Conservation (phyloP, 1,139 yeast species). For the Geotrichum fermentans region DNA sequence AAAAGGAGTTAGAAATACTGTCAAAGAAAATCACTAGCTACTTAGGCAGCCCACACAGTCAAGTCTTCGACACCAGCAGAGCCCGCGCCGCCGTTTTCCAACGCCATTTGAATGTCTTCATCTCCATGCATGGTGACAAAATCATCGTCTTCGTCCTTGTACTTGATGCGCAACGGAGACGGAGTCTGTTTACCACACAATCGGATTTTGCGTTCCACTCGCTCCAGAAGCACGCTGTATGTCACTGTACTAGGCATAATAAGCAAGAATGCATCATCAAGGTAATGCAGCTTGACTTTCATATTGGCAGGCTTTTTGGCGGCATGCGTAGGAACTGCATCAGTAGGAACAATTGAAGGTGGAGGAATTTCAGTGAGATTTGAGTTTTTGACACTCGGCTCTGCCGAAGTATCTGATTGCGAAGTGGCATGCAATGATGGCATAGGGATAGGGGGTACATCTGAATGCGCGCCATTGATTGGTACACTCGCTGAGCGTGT, state of each 20-base stretch:
- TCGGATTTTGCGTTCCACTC: constrained; percentile 45
- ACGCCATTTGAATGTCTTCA: constrained; percentile 55
- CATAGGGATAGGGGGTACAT: constrained; percentile 10
- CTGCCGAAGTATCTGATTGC: not conserved
- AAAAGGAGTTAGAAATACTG: not conserved
- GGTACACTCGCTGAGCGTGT: constrained; percentile 18
- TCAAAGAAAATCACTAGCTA: not conserved
- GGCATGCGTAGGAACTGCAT: not conserved
- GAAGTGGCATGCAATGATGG: constrained; percentile 2
- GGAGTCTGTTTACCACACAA: constrained; percentile 40
- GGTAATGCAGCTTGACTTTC: constrained; percentile 49
- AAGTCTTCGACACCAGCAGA: not conserved
- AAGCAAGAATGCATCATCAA: constrained; percentile 42
- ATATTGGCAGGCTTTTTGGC: constrained; percentile 26
- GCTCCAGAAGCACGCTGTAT: constrained; percentile 45
- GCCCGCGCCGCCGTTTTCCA: constrained; percentile 28
- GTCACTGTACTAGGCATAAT: constrained; percentile 46
- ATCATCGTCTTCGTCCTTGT: constrained; percentile 94
- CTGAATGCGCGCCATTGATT: not conserved
- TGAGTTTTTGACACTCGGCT: constrained; percentile 1
- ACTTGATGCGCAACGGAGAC: constrained; percentile 55
- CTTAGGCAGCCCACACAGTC: constrained; percentile 14
- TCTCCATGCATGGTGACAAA: constrained; percentile 79
- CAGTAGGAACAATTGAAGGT: not conserved
- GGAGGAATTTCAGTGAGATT: constrained; percentile 14